Evolutionary conservation across 176 grass and related monocot genomes (phyloP).

Genomic region (Dendrocalamus sinicus): DNA sequence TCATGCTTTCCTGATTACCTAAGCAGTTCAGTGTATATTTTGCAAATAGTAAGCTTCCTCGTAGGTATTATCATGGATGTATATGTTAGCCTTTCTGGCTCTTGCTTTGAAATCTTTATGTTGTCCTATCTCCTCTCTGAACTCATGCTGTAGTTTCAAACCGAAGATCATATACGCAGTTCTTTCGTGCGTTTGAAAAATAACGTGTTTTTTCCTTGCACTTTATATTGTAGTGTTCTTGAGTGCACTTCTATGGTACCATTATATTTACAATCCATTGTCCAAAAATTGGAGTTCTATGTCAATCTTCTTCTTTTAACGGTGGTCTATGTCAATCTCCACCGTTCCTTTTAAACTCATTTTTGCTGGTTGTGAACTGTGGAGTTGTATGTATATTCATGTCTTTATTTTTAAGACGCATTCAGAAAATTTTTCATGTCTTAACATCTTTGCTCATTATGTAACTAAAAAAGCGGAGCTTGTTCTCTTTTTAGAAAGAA

Average conservation of each 20-base stretch:
- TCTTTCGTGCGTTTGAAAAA: background rate
- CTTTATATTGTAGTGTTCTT: background rate
- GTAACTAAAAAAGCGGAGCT: constrained; percentile 30
- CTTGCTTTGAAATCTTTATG: constrained; percentile 23
- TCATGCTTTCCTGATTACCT: background rate
- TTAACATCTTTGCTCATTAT: constrained; percentile 9
- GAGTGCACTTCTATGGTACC: background rate
- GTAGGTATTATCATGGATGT: background rate
- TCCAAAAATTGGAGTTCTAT: background rate
- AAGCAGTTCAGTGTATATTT: background rate
- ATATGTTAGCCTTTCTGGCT: background rate
- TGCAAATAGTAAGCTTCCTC: background rate
- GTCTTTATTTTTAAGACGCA: background rate
- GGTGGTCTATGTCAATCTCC: background rate
- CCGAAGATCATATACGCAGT: background rate
- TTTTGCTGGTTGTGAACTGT: constrained; percentile 3
- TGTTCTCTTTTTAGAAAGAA: constrained; percentile 55
- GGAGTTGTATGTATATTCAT: background rate
- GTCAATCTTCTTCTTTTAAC: background rate
- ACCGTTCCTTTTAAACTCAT: background rate
- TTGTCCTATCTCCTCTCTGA: background rate
- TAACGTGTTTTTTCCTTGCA: constrained; percentile 1
- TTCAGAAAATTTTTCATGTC: background rate
- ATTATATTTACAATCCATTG: background rate
- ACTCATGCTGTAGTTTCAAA: background rate